Conservation (phyloP, 2,329 filamentous ascomycete species). For the Verticillium nonalfalfae region DNA sequence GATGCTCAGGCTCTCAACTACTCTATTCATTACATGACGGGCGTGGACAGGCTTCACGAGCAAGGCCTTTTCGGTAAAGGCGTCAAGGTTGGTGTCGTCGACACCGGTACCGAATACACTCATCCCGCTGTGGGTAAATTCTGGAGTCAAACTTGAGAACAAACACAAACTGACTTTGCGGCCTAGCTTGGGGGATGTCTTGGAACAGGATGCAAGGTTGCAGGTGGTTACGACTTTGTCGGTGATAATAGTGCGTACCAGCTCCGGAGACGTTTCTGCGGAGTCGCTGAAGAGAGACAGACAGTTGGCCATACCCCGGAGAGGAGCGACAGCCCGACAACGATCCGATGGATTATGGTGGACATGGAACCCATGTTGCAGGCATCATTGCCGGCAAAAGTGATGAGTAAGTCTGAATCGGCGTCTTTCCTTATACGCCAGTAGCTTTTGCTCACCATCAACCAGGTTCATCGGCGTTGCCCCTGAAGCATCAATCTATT, state of each 20-base stretch:
- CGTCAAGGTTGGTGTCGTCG: constrained; percentile 29
- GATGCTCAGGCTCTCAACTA: constrained; percentile 16
- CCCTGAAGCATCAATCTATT: constrained; percentile 17
- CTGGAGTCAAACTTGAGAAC: background rate
- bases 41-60: constrained; percentile 29
- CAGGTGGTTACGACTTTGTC: constrained; percentile 16
- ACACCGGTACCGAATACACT: constrained; percentile 31
- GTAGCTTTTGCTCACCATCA: background rate
- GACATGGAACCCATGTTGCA: constrained; percentile 38
- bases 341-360: constrained; percentile 6
- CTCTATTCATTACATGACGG: constrained; percentile 27
- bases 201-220: constrained; percentile 12
- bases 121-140: constrained; percentile 23
- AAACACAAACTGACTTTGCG: background rate
- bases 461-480: constrained; percentile 17
- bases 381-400: constrained; percentile 38
- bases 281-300: background rate
- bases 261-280: background rate
- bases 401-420: background rate
- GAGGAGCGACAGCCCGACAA: constrained; percentile 1
- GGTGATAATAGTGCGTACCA: constrained; percentile 11
- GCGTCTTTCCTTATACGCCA: background rate
- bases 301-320: constrained; percentile 2
- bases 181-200: constrained; percentile 7
- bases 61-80: constrained; percentile 29